These are phyloP conservation scores for Diaporthe eres DNA, from an alignment of 2,329 filamentous ascomycete species.

Conservation along the genomic window DNA sequence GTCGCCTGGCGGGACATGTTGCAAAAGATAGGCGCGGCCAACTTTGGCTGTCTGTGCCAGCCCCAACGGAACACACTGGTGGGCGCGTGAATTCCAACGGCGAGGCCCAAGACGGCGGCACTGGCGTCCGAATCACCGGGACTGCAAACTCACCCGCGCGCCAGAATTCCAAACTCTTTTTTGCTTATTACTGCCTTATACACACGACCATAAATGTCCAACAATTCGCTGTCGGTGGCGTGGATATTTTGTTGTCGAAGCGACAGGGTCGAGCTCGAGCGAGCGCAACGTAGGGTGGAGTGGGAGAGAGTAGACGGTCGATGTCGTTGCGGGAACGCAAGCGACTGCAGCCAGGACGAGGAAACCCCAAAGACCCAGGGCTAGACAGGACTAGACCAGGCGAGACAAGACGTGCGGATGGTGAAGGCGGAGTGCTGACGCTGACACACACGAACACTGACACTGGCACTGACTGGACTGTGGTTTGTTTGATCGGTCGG, in stretches of 20 bases:
- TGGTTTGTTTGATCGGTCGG: slow-evolving; percentile 33
- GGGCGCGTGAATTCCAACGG: background rate
- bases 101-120: background rate
- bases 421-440: slow-evolving; percentile 21
- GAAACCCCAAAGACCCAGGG: background rate
- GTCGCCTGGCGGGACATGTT: background rate
- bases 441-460: slow-evolving; percentile 25
- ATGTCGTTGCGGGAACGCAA: slow-evolving; percentile 13
- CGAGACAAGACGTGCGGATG: slow-evolving; percentile 14
- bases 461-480: slow-evolving; percentile 19
- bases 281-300: slow-evolving; percentile 24
- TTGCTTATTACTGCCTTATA: slow-evolving; percentile 17
- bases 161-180: slow-evolving; percentile 2
- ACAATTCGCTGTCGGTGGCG: background rate
- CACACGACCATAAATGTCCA: slow-evolving; percentile 19
- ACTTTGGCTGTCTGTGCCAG: background rate
- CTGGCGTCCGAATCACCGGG: background rate
- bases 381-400: background rate
- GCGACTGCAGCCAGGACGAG: slow-evolving; percentile 16
- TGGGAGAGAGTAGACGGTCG: slow-evolving; percentile 11
- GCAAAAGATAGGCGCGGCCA: background rate
- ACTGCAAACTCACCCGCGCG: slow-evolving; percentile 24
- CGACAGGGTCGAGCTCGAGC: slow-evolving; percentile 17
- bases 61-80: background rate
- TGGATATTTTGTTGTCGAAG: slow-evolving; percentile 1